Evolutionary conservation across 257 asterid species (phyloP).

Genomic region (Forsythia viridissima): DNA sequence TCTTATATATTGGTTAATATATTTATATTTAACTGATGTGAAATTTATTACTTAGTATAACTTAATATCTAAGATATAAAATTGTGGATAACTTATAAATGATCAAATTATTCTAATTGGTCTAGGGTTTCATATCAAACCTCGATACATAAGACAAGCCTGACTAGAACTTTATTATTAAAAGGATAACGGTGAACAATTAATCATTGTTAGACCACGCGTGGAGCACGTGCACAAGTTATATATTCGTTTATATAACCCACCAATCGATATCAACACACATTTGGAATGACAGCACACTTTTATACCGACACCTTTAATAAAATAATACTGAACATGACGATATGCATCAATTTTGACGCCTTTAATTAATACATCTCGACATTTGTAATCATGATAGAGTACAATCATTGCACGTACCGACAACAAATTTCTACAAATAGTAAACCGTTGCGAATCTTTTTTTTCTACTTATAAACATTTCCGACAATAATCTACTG

Average conservation of each 20-base stretch:
- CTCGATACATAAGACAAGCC: not conserved
- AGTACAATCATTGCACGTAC: not conserved
- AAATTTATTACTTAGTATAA: too few species aligned
- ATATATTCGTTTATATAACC: not conserved
- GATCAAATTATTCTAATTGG: not conserved
- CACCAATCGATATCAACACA: not conserved
- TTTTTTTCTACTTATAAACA: not conserved
- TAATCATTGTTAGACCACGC: not conserved
- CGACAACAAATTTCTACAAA: not conserved
- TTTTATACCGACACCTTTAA: not conserved
- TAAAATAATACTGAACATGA: not conserved
- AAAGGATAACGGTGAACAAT: not conserved
- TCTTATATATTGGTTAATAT: too few species aligned
- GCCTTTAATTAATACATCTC: not conserved
- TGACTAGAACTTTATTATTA: not conserved
- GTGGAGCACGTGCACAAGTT: not conserved
- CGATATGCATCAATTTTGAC: not conserved
- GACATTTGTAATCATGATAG: not conserved
- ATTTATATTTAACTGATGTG: too few species aligned
- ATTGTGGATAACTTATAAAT: too few species aligned
- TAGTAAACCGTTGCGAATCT: not conserved
- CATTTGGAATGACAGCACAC: not conserved
- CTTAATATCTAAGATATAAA: too few species aligned
- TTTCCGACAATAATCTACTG: too few species aligned
- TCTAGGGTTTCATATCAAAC: not conserved